Base-by-base conservation (phyloP, 2,329 filamentous ascomycete species). In the Remersonia thermophila region DNA sequence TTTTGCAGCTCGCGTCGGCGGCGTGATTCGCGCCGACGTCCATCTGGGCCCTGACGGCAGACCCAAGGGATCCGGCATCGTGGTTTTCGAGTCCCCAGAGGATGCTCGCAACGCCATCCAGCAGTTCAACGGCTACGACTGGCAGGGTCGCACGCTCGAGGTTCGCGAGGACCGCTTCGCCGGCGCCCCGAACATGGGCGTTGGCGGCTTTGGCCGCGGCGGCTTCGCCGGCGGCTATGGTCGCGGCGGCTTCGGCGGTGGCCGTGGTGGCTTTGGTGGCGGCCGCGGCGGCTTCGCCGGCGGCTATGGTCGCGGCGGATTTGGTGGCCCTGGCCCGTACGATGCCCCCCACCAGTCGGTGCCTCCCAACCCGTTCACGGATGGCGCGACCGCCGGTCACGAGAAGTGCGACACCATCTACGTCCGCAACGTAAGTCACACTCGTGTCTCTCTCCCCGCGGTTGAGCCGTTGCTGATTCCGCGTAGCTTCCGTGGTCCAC, bases 101-200 rank as follows among this genome's bases (percentile, higher is more conserved):
- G 91, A 98, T 61, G 89, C 91, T 29, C 84, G 86, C 47, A 94
- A 86, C 54, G 91, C 91, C 15, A 98, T 98, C 47, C 79, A 86
- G 54, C 87, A 95, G 50, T 98, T 96, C 69, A 95, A 96, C 56
- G 91, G 91, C 40, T 96, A 94, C 57, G 91, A 98, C 46, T 98
- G 91, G 91, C 89, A 96, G 59, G 91, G 91, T 9, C 82, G 91
- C 40, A 66, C 79, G 35, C 75, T 98, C 34, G 91, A 98, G 59
- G 91, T 98, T 45, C 86, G 91, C 44, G 89, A 96, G 61, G 91
- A 98, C 55, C 82, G 91, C 39, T 98, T 87, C 56, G 91, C 91
- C 41, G 78, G 76, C 41, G n/a, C n/a, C n/a, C 60, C 62, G 17
- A 66, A 61, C 20, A 59, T 59, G 38, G 57, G 56, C 30, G 61